Percentiles rank a stretch among this genome's conserved stretches.
Evolutionary conservation across 371 early-diverging fungal species (phyloP).

Genomic region (Syncephalastrum monosporum): DNA sequence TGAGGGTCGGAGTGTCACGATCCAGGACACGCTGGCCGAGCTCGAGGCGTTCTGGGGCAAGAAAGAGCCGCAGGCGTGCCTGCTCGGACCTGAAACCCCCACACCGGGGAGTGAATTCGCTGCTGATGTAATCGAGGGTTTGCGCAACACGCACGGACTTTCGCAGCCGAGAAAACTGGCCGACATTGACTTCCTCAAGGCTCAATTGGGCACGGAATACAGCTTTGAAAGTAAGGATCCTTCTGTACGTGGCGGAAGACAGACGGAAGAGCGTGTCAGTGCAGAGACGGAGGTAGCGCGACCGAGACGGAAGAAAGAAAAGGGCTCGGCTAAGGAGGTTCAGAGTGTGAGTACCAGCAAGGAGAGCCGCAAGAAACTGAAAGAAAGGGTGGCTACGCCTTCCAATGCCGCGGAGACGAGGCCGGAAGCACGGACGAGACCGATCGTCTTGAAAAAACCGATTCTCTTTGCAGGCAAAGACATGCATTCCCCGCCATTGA

Average conservation of each 20-base stretch:
- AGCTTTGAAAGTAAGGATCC: slow-evolving; percentile 3
- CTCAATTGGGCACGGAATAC: slow-evolving; percentile 40
- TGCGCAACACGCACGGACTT: slow-evolving; percentile 2
- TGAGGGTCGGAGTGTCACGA: slow-evolving; percentile 58
- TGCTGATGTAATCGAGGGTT: slow-evolving; percentile 3
- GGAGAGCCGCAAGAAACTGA: too few relatives aligned
- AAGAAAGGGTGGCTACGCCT: neutral
- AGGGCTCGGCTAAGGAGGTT: neutral
- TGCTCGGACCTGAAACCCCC: slow-evolving; percentile 22
- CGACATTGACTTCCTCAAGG: slow-evolving; percentile 29
- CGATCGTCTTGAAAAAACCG: too few relatives aligned
- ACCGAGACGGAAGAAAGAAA: neutral
- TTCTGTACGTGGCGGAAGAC: slow-evolving; percentile 21
- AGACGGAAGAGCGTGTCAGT: slow-evolving; percentile 22
- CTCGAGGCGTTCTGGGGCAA: slow-evolving; percentile 9
- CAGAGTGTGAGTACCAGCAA: too few relatives aligned
- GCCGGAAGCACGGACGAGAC: too few relatives aligned
- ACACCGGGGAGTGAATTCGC: slow-evolving; percentile 6
- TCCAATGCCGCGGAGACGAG: neutral
- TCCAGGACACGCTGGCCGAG: slow-evolving; percentile 47
- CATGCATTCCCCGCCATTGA: too few relatives aligned
- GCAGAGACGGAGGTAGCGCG: neutral
- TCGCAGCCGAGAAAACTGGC: slow-evolving; percentile 10
- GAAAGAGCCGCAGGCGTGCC: slow-evolving; percentile 11
- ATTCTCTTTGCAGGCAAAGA: too few relatives aligned